Base-by-base conservation (phyloP, 495 filamentous ascomycete genomes). In the Penicillium turbatum region DNA sequence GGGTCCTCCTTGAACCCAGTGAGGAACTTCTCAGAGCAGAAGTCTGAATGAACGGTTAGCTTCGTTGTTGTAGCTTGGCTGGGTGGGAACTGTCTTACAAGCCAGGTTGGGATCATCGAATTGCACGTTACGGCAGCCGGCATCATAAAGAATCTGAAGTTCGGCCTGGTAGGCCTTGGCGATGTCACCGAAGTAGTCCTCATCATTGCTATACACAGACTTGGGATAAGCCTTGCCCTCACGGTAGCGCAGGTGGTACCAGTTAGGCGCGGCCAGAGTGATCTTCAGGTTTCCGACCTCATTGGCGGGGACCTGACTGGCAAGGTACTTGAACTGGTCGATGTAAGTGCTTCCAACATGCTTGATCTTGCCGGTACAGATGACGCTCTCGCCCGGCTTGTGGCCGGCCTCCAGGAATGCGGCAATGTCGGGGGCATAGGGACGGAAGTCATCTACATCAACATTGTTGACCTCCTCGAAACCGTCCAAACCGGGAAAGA, bases 391-490 rank as follows among this genome's bases (percentile, higher is more conserved):
- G 27, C 82, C 85, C 6, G 87, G 86, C 76, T 88, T 87, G 65
- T 87, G 79, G 54, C 82, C 80, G n/a, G 73, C 73, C 61, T 87
- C 84, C 7, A 80, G 74, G 70, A 92, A 85, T 29, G 83, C 87
- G 24, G 86, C 84, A 50, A 93, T 83, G 61, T 92, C 88, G 9
- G 89, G 89, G 52, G 90, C 84, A 62, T 90, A 90, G 19, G 79
- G 71, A 11, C 86, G 80, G 72, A 89, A 90, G 61, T 88, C 80
- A 30, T 80, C 78, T 5, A 74, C 53, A 46, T 80, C 73, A 8
- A 85, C 75, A n/a, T 82, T 74, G 26, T 59, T 57, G 58, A 87
- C 72, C 62, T 86, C 80, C 49, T 82, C 73, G 63, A 87, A 86
- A 43, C 88, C 87, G 30, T 87, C 80, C 44, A 91, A 79, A 38